These are phyloP conservation scores for Xerocomellus intermedius DNA, from an alignment of 768 basidiomycete genomes.

Conservation along the genomic window DNA sequence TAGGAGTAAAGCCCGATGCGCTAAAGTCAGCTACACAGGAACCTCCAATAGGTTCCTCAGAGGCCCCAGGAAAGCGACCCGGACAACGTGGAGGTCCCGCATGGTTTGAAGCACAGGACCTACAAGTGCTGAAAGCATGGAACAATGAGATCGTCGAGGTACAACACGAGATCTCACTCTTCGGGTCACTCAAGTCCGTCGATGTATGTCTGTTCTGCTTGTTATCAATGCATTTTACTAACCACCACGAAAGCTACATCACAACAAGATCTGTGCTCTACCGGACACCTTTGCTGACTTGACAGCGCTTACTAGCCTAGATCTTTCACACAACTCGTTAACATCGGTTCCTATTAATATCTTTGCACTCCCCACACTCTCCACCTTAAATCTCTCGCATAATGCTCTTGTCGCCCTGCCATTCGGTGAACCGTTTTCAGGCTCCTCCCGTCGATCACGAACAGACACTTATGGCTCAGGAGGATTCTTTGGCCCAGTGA, in stretches of 20 bases:
- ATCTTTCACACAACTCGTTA: slow-evolving; percentile 73
- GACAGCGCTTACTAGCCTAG: slow-evolving; percentile 60
- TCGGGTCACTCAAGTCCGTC: slow-evolving; percentile 76
- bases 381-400: slow-evolving; percentile 67
- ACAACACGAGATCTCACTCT: slow-evolving; percentile 80
- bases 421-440: slow-evolving; percentile 57
- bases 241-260: slow-evolving; percentile 55
- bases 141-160: slow-evolving; percentile 78
- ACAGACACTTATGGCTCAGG: slow-evolving; percentile 37
- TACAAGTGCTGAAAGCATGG: slow-evolving; percentile 73
- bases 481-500: slow-evolving; percentile 62
- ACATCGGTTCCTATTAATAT: slow-evolving; percentile 59
- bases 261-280: slow-evolving; percentile 62
- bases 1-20: slow-evolving; percentile 70
- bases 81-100: slow-evolving; percentile 49
- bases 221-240: not conserved
- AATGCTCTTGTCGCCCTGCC: slow-evolving; percentile 62
- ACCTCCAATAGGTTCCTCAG: slow-evolving; percentile 44
- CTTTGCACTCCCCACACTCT: slow-evolving; percentile 67
- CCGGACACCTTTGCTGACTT: slow-evolving; percentile 71
- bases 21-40: slow-evolving; percentile 64
- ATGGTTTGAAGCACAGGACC: slow-evolving; percentile 83
- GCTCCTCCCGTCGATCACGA: slow-evolving; percentile 18
- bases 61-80: slow-evolving; percentile 37
- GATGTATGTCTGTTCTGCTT: slow-evolving; percentile 53